phyloP scores from a whole-genome alignment of 352 stramenopile species.

The Phytophthora hybrid region DNA sequence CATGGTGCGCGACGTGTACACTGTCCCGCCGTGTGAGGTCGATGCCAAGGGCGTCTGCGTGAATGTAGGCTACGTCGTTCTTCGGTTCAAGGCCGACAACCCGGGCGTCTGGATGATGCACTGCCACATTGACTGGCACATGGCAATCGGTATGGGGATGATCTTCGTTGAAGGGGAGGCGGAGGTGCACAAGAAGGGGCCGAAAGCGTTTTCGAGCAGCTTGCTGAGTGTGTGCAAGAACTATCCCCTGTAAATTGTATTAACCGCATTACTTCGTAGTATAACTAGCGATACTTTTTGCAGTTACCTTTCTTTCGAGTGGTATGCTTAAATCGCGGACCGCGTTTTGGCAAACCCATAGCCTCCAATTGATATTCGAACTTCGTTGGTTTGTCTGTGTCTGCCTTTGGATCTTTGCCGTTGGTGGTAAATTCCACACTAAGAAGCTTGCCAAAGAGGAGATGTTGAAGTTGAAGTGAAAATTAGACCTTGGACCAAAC shows the following conservation, averaged over 20 bases:
- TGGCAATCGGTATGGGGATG: constrained; percentile 26
- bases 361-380: not conserved
- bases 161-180: constrained; percentile 20
- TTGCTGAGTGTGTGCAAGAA: constrained; percentile 14
- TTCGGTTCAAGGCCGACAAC: constrained; percentile 38
- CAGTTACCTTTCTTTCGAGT: too few species aligned
- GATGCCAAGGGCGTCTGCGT: constrained; percentile 17
- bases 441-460: not conserved
- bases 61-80: constrained; percentile 29
- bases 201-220: constrained; percentile 1
- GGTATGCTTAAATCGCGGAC: too few species aligned
- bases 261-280: too few species aligned
- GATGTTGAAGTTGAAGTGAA: constrained; percentile 19
- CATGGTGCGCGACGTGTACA: constrained; percentile 28
- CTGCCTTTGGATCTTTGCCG: constrained; percentile 1
- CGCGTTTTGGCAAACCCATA: not conserved
- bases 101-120: constrained; percentile 40
- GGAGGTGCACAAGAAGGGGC: not conserved
- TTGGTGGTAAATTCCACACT: constrained; percentile 3
- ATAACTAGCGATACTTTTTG: too few species aligned
- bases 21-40: constrained; percentile 14
- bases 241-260: too few species aligned
- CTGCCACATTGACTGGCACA: constrained; percentile 41
- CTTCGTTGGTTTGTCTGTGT: not conserved
- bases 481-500: too few species aligned